Conservation (phyloP, 2,329 filamentous ascomycete species). For the Stenocarpella maydis region DNA sequence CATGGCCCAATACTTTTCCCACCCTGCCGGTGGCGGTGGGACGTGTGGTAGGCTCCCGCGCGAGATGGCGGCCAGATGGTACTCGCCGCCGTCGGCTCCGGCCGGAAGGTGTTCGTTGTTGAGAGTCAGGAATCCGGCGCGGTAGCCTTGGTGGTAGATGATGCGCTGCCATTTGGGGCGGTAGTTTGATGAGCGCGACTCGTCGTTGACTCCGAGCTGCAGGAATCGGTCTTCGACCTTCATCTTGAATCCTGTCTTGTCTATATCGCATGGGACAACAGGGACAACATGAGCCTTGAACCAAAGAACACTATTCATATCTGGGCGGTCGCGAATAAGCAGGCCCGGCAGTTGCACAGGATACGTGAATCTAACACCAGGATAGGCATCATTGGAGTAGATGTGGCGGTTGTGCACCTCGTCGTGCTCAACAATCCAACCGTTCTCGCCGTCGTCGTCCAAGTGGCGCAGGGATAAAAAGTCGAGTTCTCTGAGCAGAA, state of each 20-base stretch:
- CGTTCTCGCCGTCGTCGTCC: not conserved
- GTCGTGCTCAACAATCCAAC: not conserved
- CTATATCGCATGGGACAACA: not conserved
- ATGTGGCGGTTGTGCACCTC: not conserved
- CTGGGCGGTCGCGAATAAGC: not conserved
- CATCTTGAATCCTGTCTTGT: not conserved
- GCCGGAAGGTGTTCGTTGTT: not conserved
- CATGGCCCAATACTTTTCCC: not conserved
- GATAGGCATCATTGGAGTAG: not conserved
- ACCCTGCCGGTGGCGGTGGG: not conserved
- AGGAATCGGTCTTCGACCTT: not conserved
- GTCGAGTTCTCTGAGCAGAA: not conserved
- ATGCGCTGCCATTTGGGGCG: not conserved
- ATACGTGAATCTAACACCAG: not conserved
- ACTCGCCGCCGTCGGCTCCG: not conserved
- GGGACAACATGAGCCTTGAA: not conserved
- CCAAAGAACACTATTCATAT: not conserved
- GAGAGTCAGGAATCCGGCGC: not conserved
- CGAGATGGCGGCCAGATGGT: not conserved
- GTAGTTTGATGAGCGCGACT: not conserved
- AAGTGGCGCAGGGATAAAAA: not conserved
- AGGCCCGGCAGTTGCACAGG: not conserved
- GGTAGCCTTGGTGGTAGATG: conserved; percentile 7
- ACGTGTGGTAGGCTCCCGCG: not conserved
- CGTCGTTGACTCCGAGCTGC: not conserved